Percentiles rank a stretch among this genome's conserved stretches.
Conservation (phyloP, 352 stramenopile genomes). For the Phytophthora litchii region DNA sequence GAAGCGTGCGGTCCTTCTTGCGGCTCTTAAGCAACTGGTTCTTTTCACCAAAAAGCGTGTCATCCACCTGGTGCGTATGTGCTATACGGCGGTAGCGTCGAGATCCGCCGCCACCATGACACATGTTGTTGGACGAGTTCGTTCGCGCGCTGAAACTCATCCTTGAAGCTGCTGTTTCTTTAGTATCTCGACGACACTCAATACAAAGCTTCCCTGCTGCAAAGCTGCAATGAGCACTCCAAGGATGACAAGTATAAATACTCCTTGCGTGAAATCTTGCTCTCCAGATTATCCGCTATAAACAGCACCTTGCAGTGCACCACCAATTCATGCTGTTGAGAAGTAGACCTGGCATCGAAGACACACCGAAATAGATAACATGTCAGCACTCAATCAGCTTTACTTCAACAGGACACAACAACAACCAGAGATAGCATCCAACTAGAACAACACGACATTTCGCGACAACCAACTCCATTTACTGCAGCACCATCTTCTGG, state of each 20-base stretch:
- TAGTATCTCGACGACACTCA: constrained; percentile 7
- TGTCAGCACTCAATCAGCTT: not conserved
- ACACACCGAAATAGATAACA: constrained; percentile 21
- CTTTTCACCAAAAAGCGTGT: constrained; percentile 75
- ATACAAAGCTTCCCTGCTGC: constrained; percentile 1
- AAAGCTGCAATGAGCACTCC: not conserved
- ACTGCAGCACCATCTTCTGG: not conserved
- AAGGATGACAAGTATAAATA: constrained; percentile 20
- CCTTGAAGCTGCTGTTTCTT: not conserved
- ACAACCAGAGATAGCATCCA: not conserved
- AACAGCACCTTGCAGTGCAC: constrained; percentile 16
- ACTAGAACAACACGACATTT: constrained; percentile 11
- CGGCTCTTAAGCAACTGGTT: constrained; percentile 47
- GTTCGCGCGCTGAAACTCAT: constrained; percentile 39
- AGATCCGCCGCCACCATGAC: constrained; percentile 23
- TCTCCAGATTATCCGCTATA: constrained; percentile 15
- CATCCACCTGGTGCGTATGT: constrained; percentile 66
- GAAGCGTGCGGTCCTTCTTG: constrained; percentile 61
- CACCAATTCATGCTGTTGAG: too few species aligned
- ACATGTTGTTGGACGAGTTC: constrained; percentile 30
- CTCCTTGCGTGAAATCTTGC: not conserved
- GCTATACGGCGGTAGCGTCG: constrained; percentile 69
- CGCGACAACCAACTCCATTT: constrained; percentile 27
- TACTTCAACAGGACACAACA: not conserved
- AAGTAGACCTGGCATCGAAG: constrained; percentile 5